Evolutionary conservation across 2,329 filamentous ascomycete genomes (phyloP).

Genomic region (Xylariaceae sp.): DNA sequence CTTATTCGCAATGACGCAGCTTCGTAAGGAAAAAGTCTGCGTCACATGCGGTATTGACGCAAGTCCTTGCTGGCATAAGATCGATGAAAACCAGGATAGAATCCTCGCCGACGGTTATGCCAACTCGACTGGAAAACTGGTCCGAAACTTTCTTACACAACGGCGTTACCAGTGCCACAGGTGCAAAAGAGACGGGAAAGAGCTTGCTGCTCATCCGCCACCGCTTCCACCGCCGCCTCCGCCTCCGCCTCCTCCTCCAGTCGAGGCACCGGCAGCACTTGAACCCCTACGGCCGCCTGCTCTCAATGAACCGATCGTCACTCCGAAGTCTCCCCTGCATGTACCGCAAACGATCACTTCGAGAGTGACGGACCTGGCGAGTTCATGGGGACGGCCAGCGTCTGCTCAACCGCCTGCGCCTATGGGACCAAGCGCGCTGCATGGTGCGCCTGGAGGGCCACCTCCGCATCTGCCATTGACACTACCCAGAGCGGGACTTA

Average conservation of each 20-base stretch:
- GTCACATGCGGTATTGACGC: slow-evolving; percentile 63
- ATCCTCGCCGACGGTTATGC: slow-evolving; percentile 48
- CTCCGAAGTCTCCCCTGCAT: slow-evolving; percentile 27
- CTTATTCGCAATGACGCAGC: slow-evolving; percentile 25
- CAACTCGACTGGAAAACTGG: slow-evolving; percentile 49
- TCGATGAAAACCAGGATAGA: slow-evolving; percentile 48
- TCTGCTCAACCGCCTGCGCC: slow-evolving; percentile 20
- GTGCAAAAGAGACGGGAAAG: slow-evolving; percentile 54
- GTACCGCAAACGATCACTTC: slow-evolving; percentile 22
- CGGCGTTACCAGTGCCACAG: slow-evolving; percentile 69
- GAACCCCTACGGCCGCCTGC: slow-evolving; percentile 28
- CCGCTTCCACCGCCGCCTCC: no score
- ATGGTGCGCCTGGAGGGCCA: slow-evolving; percentile 24
- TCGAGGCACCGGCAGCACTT: slow-evolving; percentile 28
- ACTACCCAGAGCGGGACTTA: slow-evolving; percentile 25
- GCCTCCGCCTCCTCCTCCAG: slow-evolving; percentile 19
- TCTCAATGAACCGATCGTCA: slow-evolving; percentile 21
- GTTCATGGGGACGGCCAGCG: slow-evolving; percentile 25
- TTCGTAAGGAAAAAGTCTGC: slow-evolving; percentile 51
- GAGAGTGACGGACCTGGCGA: slow-evolving; percentile 23
- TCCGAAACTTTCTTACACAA: slow-evolving; percentile 54
- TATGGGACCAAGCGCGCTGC: slow-evolving; percentile 21
- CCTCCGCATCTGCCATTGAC: slow-evolving; percentile 27
- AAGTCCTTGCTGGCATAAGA: slow-evolving; percentile 69
- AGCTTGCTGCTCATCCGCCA: slow-evolving; percentile 34